These are phyloP conservation scores for Phaeophleospora eucalypticola DNA, from an alignment of 2,329 filamentous ascomycete genomes.

Conservation along the genomic window DNA sequence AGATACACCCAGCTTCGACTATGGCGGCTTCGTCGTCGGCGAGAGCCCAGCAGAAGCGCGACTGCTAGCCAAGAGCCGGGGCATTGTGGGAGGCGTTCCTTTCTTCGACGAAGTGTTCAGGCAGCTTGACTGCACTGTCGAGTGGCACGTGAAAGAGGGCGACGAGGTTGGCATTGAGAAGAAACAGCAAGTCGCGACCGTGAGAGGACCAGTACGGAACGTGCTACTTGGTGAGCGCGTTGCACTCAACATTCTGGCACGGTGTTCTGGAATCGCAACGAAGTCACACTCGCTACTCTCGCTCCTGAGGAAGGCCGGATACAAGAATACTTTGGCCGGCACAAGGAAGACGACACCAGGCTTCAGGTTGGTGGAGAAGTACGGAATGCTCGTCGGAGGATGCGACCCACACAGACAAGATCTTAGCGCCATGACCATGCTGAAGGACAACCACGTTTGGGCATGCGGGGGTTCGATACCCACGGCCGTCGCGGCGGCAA, in stretches of 20 bases:
- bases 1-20: slow-evolving; percentile 94
- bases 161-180: slow-evolving; percentile 58
- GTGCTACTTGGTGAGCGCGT: slow-evolving; percentile 90
- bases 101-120: slow-evolving; percentile 93
- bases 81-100: slow-evolving; percentile 83
- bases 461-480: slow-evolving; percentile 77
- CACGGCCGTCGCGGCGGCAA: slow-evolving; percentile 78
- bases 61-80: slow-evolving; percentile 58
- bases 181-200: slow-evolving; percentile 69
- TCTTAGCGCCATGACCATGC: slow-evolving; percentile 87
- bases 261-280: slow-evolving; percentile 87
- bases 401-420: slow-evolving; percentile 91
- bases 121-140: slow-evolving; percentile 83
- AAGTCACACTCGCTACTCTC: slow-evolving; percentile 47
- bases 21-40: slow-evolving; percentile 94
- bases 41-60: slow-evolving; percentile 50
- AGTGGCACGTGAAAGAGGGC: slow-evolving; percentile 83
- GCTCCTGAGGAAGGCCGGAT: slow-evolving; percentile 61
- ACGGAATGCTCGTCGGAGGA: slow-evolving; percentile 91
- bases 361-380: slow-evolving; percentile 94
- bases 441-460: slow-evolving; percentile 99
- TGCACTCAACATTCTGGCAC: slow-evolving; percentile 81
- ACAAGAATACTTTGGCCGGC: slow-evolving; percentile 79
- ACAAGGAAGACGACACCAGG: slow-evolving; percentile 97
- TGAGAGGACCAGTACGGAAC: slow-evolving; percentile 75